Base-by-base conservation (phyloP, 2,329 filamentous ascomycete genomes). In the Fonsecaea pedrosoi region DNA sequence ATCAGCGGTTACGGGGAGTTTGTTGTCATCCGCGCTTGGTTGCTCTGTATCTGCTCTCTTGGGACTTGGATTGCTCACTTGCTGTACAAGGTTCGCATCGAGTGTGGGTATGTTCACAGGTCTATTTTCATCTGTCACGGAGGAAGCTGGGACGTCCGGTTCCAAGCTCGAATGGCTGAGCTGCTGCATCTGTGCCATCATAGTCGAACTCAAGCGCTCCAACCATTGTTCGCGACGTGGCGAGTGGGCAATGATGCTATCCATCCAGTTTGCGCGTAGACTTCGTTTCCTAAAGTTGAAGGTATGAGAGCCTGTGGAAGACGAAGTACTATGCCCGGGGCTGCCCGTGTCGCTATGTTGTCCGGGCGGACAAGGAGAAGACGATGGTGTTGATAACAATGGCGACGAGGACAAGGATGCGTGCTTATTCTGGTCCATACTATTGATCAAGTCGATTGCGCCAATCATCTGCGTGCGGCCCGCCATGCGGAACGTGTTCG, bases 391-490 rank as follows among this genome's bases (percentile, higher is more conserved):
- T 4, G 38, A 42, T 42, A 15, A n/a, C 38, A 15, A 15, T 50
- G 45, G 9, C 1, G 45, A 25, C 25, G 45, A 50, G 9, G 37
- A 10, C 13, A 38, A 38, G 37, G 37, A 9, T 38, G 37, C 2
- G 37, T 21, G 1, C 12, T 50, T 13, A 50, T 7, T 25, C 54
- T 56, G 54, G n/a, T 32, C 30, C 30, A 56, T 56, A 12, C 35
- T 25, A 15, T 35, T 56, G 10, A 56, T 56, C 54, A 56, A 35
- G 15, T 56, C 32, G 18, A 56, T 56, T 1, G 54, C 54, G 10
- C 54, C 54, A 18, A 56, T 56, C 54, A 56, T 56, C 12, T 56
- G 54, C 32, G 18, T 56, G 15, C 54, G 54, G 12, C 54, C 54
- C 7, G 54, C n/a, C 54, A 56, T 56, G 54, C 30, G 54, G 12